phyloP scores from a whole-genome alignment of 169 alveolate species.

The Neospora caninum region DNA sequence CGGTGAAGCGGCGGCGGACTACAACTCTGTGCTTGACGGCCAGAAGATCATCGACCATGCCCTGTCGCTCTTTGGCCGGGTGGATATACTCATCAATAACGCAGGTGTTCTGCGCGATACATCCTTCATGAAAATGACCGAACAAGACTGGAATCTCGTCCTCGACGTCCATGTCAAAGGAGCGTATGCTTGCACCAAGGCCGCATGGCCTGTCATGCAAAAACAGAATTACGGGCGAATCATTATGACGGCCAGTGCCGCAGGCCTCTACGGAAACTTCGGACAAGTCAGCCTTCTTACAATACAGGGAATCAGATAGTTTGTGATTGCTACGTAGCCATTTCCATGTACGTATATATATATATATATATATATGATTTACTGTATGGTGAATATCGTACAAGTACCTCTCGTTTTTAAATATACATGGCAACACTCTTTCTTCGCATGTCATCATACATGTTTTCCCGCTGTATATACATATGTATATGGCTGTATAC shows the following conservation, averaged over 20 bases:
- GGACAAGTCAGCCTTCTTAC: constrained; percentile 69
- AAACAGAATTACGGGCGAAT: constrained; percentile 87
- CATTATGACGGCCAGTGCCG: constrained; percentile 82
- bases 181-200: constrained; percentile 84
- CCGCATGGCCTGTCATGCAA: constrained; percentile 91
- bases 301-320: too few relatives aligned
- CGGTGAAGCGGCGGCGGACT: constrained; percentile 90
- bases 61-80: constrained; percentile 81
- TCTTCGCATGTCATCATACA: too few relatives aligned
- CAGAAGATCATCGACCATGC: constrained; percentile 88
- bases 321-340: too few relatives aligned
- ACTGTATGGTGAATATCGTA: too few relatives aligned
- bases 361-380: too few relatives aligned
- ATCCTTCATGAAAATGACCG: constrained; percentile 86
- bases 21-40: constrained; percentile 90
- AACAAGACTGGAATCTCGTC: constrained; percentile 85
- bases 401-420: too few relatives aligned
- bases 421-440: too few relatives aligned
- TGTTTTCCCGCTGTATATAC: too few relatives aligned
- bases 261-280: constrained; percentile 80
- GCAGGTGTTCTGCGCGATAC: constrained; percentile 92
- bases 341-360: too few relatives aligned
- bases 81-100: constrained; percentile 88
- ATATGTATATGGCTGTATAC: not conserved
- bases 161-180: constrained; percentile 84